Base-by-base conservation (phyloP, 2,329 filamentous ascomycete species). In the Monilinia laxa region DNA sequence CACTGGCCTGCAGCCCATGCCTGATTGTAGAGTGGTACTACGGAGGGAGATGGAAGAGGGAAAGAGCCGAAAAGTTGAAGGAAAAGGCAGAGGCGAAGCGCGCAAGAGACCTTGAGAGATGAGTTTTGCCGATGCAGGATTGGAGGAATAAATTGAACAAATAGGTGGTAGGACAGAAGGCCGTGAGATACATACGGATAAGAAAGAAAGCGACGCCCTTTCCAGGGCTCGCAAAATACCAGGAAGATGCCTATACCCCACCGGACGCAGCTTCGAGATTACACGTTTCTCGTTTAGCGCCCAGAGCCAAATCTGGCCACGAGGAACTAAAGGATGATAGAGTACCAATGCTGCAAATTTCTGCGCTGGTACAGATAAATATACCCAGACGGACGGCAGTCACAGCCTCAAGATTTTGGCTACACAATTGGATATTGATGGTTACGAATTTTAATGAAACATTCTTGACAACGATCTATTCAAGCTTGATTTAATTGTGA, bases 1-100 rank as follows among this genome's bases (percentile, higher is more conserved):
- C 47, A 14, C n/a, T 65, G 10, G 47, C 18, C 4, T 47, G 23
- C n/a, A 57, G 23, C 31, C 66, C 62, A 23, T n/a, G 65, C 2
- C 10, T 67, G n/a, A 18, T 64, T 20, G 14, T 67, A 49, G 28
- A 67, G 62, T 67, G 66, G 66, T 51, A 42, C 11, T 11, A 58
- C 28, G 66, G 66, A 47, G 49, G 25, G 25, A 52, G 65, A 49
- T 67, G 64, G 64, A 59, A 38, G 56, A n/a, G 5, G 55, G 64
- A 66, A n/a, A 62, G 64, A 45, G 31, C 31, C 6, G 55, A 51
- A n/a, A 62, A 51, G 28, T 25, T 52, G 28, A n/a, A 51, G 23
- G 23, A 40, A 28, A 49, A 31, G 64, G 57, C 42, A 51, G 55
- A 62, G 23, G 49, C 45, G 23, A 64, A 62, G n/a, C 45, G 47